These are phyloP conservation scores for Truncatella angustata DNA, from an alignment of 2,329 filamentous ascomycete genomes.

Conservation along the genomic window DNA sequence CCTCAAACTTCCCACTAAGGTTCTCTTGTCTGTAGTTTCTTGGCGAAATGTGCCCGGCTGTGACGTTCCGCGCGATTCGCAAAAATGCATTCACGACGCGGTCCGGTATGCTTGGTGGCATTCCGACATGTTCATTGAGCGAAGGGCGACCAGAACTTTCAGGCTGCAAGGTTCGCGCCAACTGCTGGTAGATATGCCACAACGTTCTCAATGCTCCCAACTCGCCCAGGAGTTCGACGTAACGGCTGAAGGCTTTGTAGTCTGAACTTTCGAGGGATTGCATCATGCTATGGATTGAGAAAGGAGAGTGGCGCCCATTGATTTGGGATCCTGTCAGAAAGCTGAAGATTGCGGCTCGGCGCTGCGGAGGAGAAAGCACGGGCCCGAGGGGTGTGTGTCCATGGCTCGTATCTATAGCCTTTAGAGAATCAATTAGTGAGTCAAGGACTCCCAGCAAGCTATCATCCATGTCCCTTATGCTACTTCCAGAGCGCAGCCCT, in stretches of 20 bases:
- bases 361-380: background rate
- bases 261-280: background rate
- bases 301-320: constrained; percentile 10
- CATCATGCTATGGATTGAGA: background rate
- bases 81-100: background rate
- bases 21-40: constrained; percentile 8
- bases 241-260: background rate
- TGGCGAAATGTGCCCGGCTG: background rate
- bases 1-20: constrained; percentile 5
- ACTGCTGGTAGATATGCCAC: constrained; percentile 18
- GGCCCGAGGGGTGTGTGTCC: background rate
- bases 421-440: background rate
- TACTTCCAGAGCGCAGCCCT: background rate
- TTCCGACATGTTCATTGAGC: no score
- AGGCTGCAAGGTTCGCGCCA: background rate
- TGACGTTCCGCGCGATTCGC: background rate
- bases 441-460: background rate
- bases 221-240: constrained; percentile 21
- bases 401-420: background rate
- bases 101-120: background rate
- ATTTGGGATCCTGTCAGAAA: constrained; percentile 23
- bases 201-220: constrained; percentile 27
- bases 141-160: no score
- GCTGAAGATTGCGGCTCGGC: constrained; percentile 15
- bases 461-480: background rate